Evolutionary conservation across 495 filamentous ascomycete genomes (phyloP).

Genomic region (Mycothermus thermophilus): DNA sequence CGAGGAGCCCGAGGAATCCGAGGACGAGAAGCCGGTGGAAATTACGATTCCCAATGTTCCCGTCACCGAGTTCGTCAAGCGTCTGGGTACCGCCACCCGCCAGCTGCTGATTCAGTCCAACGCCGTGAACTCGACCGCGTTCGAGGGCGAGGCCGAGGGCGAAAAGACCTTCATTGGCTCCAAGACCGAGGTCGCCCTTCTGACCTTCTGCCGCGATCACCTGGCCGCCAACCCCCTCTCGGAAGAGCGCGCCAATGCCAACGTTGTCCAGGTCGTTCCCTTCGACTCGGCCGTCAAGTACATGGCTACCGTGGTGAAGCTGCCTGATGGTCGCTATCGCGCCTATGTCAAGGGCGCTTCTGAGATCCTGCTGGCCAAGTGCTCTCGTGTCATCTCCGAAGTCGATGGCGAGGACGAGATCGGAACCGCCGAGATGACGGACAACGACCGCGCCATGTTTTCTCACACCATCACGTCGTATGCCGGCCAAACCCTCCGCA

Average conservation of each 20-base stretch:
- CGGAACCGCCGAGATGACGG: slow-evolving; percentile 38
- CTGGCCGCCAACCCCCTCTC: slow-evolving; percentile 57
- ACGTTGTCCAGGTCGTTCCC: slow-evolving; percentile 59
- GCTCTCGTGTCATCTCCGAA: slow-evolving; percentile 52
- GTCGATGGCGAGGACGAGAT: slow-evolving; percentile 45
- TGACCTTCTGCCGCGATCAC: slow-evolving; percentile 58
- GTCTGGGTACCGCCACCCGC: slow-evolving; percentile 45
- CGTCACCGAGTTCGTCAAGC: slow-evolving; percentile 19
- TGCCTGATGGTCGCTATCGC: slow-evolving; percentile 49
- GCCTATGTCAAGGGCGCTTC: slow-evolving; percentile 79
- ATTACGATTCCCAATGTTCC: slow-evolving; percentile 21
- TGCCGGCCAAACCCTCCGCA: slow-evolving; percentile 69
- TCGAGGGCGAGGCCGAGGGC: slow-evolving; percentile 70
- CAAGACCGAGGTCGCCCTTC: slow-evolving; percentile 77
- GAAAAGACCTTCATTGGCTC: slow-evolving; percentile 66
- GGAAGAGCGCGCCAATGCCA: slow-evolving; percentile 57
- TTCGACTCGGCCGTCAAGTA: slow-evolving; percentile 81
- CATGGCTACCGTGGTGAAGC: slow-evolving; percentile 64
- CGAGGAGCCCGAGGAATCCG: slow-evolving; percentile 9
- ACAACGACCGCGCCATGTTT: slow-evolving; percentile 44
- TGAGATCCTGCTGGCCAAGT: slow-evolving; percentile 64
- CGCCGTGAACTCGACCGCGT: slow-evolving; percentile 76
- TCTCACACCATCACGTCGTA: slow-evolving; percentile 57
- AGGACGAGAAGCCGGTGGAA: slow-evolving; percentile 18
- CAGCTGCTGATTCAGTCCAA: slow-evolving; percentile 58